Evolutionary conservation across 1,139 yeast genomes (phyloP).

Genomic region (Trichomonascaceae sp.): DNA sequence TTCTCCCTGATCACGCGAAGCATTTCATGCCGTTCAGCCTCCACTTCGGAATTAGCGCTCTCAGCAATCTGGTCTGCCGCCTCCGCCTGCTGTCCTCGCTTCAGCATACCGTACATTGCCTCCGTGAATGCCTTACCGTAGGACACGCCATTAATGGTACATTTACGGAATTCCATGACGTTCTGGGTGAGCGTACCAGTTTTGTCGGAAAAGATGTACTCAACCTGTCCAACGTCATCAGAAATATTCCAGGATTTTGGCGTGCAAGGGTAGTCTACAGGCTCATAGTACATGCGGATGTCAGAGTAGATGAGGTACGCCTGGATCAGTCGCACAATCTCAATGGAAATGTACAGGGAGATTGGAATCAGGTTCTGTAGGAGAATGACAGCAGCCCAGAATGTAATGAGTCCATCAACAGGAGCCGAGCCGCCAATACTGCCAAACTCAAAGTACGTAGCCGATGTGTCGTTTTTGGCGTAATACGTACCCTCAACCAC

Average conservation of each 20-base stretch:
- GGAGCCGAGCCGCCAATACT: slow-evolving; percentile 53
- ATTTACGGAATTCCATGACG: slow-evolving; percentile 92
- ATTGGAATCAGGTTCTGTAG: slow-evolving; percentile 91
- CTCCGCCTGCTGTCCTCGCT: slow-evolving; percentile 35
- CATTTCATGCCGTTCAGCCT: slow-evolving; percentile 55
- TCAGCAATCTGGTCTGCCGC: slow-evolving; percentile 72
- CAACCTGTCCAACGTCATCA: slow-evolving; percentile 94
- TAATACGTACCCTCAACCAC: slow-evolving; percentile 61
- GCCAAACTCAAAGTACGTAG: slow-evolving; percentile 61
- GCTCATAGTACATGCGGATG: slow-evolving; percentile 70
- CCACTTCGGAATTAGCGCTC: slow-evolving; percentile 42
- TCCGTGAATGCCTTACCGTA: slow-evolving; percentile 95
- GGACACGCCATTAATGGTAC: slow-evolving; percentile 74
- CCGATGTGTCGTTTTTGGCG: slow-evolving; percentile 37
- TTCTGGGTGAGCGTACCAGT: slow-evolving; percentile 96
- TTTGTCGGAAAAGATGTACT: slow-evolving; percentile 89
- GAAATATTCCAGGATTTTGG: slow-evolving; percentile 97
- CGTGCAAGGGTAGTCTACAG: slow-evolving; percentile 83
- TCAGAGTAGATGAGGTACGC: slow-evolving; percentile 91
- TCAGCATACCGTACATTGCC: slow-evolving; percentile 85
- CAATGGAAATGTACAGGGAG: slow-evolving; percentile 86
- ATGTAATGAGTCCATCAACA: slow-evolving; percentile 68
- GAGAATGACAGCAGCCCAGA: slow-evolving; percentile 79
- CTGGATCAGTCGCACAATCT: slow-evolving; percentile 86
- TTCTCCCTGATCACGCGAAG: slow-evolving; percentile 36